phyloP scores from a whole-genome alignment of 345 rosid genomes.

The Hibiscus mutabilis region DNA sequence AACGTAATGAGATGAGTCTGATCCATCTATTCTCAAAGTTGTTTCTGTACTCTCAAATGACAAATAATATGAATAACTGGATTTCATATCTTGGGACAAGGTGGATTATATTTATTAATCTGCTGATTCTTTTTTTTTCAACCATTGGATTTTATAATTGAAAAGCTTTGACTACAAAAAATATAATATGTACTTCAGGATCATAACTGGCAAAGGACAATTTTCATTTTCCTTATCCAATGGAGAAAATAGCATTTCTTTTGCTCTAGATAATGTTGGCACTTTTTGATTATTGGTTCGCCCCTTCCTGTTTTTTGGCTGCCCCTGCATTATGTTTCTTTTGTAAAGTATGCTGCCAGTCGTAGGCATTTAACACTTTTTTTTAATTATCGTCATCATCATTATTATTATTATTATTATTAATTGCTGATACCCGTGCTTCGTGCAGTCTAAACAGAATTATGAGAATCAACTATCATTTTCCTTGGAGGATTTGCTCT shows the following conservation, averaged over 20 bases:
- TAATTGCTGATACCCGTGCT: conserved; percentile 6
- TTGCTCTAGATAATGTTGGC: conserved; percentile 2
- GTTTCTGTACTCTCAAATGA: conserved; percentile 7
- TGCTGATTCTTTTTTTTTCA: not conserved
- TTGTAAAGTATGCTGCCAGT: not conserved
- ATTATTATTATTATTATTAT: not conserved
- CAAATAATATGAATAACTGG: not conserved
- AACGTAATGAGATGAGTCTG: not conserved
- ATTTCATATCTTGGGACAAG: not conserved
- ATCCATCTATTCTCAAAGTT: not conserved
- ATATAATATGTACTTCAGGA: not conserved
- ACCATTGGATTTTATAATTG: not conserved
- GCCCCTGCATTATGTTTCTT: not conserved
- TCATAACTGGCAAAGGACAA: not conserved
- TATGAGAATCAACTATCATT: conserved; percentile 21
- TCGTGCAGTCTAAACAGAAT: conserved; percentile 44
- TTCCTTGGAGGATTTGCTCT: conserved; percentile 62
- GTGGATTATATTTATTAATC: not conserved
- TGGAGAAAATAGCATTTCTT: conserved; percentile 1
- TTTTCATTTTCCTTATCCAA: not conserved
- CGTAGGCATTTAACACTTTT: not conserved
- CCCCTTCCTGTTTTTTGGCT: not conserved
- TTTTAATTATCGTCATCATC: no score
- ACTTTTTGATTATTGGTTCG: not conserved
- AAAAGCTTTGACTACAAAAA: not conserved